Percentiles rank a stretch among this genome's conserved stretches.
phyloP scores from a whole-genome alignment of 108 stramenopile genomes.

The Cyclotella baltica region DNA sequence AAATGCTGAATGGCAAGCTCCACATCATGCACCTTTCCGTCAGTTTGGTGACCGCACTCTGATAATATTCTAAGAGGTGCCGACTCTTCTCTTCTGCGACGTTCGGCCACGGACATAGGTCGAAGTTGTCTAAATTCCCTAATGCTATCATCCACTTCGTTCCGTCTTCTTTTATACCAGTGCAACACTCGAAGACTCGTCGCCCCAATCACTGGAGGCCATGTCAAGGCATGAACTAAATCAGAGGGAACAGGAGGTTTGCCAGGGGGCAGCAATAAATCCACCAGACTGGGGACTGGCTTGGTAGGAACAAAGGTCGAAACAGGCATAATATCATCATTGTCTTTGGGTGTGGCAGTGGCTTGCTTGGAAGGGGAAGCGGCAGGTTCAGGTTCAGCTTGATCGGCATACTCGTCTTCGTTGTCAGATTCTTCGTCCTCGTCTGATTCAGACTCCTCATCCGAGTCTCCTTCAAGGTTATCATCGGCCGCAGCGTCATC shows the following conservation, averaged over 20 bases:
- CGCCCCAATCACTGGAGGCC: constrained; percentile 81
- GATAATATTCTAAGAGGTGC: constrained; percentile 69
- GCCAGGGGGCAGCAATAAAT: constrained; percentile 81
- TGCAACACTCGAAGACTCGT: constrained; percentile 75
- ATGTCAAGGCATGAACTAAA: constrained; percentile 69
- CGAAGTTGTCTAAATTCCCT: constrained; percentile 67
- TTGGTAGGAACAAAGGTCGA: constrained; percentile 67
- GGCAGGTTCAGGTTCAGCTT: constrained; percentile 29
- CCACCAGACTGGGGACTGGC: constrained; percentile 80
- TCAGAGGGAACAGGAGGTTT: constrained; percentile 70
- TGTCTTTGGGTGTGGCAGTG: constrained; percentile 50
- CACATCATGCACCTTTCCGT: constrained; percentile 30
- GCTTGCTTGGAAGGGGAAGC: constrained; percentile 35
- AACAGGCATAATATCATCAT: constrained; percentile 60
- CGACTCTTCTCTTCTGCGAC: constrained; percentile 69
- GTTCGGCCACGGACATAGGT: constrained; percentile 71
- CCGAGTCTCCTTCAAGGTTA: constrained; percentile 66
- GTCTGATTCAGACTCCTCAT: constrained; percentile 68
- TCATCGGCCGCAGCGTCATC: constrained; percentile 67
- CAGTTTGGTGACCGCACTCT: constrained; percentile 60
- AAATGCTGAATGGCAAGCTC: constrained; percentile 68
- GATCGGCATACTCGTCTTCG: constrained; percentile 56
- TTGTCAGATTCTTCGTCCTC: constrained; percentile 64
- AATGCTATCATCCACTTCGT: constrained; percentile 85
- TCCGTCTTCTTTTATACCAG: constrained; percentile 79